Conservation (phyloP, 352 stramenopile species). For the Blastocystis sp. region DNA sequence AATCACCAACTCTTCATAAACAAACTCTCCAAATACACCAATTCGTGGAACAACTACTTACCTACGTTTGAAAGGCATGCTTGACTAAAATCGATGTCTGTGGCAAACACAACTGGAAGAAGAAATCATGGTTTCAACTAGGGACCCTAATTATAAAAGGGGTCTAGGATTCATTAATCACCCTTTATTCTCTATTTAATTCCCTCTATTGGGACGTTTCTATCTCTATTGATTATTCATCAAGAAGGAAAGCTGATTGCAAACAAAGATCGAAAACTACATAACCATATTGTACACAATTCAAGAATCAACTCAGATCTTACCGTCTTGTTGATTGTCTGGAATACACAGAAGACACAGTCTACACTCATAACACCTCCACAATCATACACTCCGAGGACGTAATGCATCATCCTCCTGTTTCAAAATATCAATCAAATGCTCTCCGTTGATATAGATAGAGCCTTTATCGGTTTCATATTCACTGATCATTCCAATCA, state of each 20-base stretch:
- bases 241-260: neutral
- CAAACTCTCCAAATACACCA: neutral
- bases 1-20: neutral
- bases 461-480: neutral
- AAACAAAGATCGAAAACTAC: neutral
- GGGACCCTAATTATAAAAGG: neutral
- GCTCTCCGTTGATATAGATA: conserved; percentile 10
- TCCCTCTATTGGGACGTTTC: neutral
- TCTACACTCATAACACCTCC: neutral
- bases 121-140: neutral
- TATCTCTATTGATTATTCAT: neutral
- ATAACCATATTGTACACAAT: neutral
- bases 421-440: neutral
- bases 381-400: neutral
- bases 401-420: neutral
- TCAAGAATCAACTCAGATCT: neutral
- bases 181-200: neutral
- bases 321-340: neutral
- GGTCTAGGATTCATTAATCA: neutral
- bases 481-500: neutral
- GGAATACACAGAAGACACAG: conserved; percentile 1
- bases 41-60: conserved; percentile 26
- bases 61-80: conserved; percentile 63
- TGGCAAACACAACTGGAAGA: conserved; percentile 12
- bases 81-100: conserved; percentile 15